Base-by-base conservation (phyloP, 768 basidiomycete species). In the Sutorius australiensis region DNA sequence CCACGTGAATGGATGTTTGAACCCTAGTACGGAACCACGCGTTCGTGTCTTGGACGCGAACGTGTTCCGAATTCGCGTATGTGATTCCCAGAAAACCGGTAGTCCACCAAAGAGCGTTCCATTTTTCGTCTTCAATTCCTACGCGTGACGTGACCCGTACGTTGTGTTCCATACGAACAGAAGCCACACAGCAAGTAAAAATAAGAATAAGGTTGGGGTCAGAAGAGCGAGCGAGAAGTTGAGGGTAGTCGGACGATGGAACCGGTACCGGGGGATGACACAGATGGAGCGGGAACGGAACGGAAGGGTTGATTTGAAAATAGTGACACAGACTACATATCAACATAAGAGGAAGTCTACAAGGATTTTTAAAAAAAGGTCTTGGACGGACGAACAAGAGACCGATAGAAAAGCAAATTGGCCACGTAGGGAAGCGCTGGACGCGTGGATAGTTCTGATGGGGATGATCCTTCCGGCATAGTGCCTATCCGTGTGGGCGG, bases 381-480 rank as follows among this genome's bases (percentile, higher is more conserved):
- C 24, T 24, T 24, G 24, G 24, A 24, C 24, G 24, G 4, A 2
- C 24, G 5, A 5, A 9, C 16, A 13, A 36, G 34, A 14, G 4
- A 36, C 34, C n/a, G 16, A 3, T 36, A n/a, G 16, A 36, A 36
- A 36, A 14, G 7, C 16, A n/a, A n/a, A 36, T 36, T n/a, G 14
- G 16, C 34, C 34, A 6, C 16, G 34, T n/a, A 36, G 6, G 16
- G 34, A 36, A 5, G 34, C 34, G 34, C 34, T 16, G 11, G 14
- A 37, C n/a, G n/a, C n/a, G n/a, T 9, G 24, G 24, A 24, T 24
- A 24, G 24, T 24, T 2, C 24, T 24, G n/a, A 17, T 37, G 9
- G 19, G 38, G 51, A 58, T 58, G 57, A 58, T 58, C 57, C 57
- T 58, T 58, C 57, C 57, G 57, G 57, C 46, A 59, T 32, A 32